Percentiles rank a stretch among this genome's conserved stretches.
These are phyloP conservation scores for Astrothelium macrocarpum DNA, from an alignment of 495 filamentous ascomycete species.

Conservation along the genomic window DNA sequence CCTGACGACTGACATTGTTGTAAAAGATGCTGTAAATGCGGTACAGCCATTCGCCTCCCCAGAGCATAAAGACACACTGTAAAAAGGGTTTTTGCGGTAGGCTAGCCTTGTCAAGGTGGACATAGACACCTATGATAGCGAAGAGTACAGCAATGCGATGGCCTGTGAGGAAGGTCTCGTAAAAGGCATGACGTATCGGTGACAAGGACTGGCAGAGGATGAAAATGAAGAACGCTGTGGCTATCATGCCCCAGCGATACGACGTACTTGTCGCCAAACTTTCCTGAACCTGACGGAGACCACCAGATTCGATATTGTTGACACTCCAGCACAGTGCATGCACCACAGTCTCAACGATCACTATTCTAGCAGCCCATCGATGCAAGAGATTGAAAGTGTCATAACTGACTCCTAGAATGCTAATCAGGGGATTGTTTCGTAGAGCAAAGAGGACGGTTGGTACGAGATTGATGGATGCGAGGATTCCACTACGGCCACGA, in stretches of 20 bases:
- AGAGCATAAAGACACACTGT: slow-evolving; percentile 26
- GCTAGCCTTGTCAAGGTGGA: slow-evolving; percentile 41
- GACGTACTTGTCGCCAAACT: slow-evolving; percentile 18
- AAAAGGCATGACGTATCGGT: slow-evolving; percentile 47
- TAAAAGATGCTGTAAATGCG: slow-evolving; percentile 25
- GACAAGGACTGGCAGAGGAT: slow-evolving; percentile 43
- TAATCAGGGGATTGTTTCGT: slow-evolving; percentile 88
- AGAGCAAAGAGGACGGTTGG: slow-evolving; percentile 79
- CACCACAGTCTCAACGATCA: slow-evolving; percentile 62
- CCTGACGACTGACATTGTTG: slow-evolving; percentile 26
- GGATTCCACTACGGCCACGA: slow-evolving; percentile 73
- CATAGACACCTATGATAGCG: slow-evolving; percentile 44
- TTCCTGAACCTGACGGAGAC: slow-evolving; percentile 12
- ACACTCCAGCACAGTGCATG: slow-evolving; percentile 64
- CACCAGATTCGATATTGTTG: slow-evolving; percentile 33
- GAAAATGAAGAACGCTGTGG: slow-evolving; percentile 37
- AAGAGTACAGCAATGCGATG: slow-evolving; percentile 43
- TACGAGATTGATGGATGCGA: slow-evolving; percentile 84
- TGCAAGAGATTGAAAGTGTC: slow-evolving; percentile 96
- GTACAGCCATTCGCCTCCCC: slow-evolving; percentile 24
- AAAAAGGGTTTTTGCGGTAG: slow-evolving; percentile 33
- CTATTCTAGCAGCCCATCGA: slow-evolving; percentile 88
- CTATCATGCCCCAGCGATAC: slow-evolving; percentile 32
- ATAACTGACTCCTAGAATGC: slow-evolving; percentile 74
- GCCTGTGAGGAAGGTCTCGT: slow-evolving; percentile 48